Evolutionary conservation across 139 green algal genomes (phyloP).

Genomic region (Picochlorum sp.): DNA sequence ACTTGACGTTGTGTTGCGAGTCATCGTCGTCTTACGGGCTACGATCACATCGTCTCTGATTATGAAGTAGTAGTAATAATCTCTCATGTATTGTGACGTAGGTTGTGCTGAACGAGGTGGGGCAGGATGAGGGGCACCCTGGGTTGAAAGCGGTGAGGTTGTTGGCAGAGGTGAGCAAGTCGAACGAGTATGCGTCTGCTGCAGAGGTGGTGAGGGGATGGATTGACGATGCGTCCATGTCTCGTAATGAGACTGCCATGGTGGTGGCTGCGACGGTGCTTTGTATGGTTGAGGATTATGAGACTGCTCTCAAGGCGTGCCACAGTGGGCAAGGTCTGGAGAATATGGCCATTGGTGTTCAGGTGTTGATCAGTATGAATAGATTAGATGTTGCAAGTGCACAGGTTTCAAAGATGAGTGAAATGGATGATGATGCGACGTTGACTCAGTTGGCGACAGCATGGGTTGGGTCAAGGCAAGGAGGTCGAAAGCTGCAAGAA

Average conservation of each 20-base stretch:
- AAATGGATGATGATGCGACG: constrained; percentile 87
- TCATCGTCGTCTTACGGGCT: too few relatives aligned
- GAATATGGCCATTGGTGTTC: constrained; percentile 72
- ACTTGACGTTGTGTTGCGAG: too few relatives aligned
- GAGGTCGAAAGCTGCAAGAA: constrained; percentile 90
- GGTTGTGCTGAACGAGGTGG: constrained; percentile 88
- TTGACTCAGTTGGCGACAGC: constrained; percentile 91
- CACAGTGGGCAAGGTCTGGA: constrained; percentile 63
- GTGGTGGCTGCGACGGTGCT: constrained; percentile 75
- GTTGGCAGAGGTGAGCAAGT: constrained; percentile 77
- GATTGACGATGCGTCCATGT: constrained; percentile 63
- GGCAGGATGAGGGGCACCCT: constrained; percentile 44
- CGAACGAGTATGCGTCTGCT: constrained; percentile 50
- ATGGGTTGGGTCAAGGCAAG: constrained; percentile 80
- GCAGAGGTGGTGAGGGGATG: constrained; percentile 28
- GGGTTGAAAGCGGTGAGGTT: constrained; percentile 81
- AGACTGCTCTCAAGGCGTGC: constrained; percentile 85
- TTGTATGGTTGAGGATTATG: constrained; percentile 75
- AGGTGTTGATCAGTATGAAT: constrained; percentile 86
- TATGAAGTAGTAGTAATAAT: neutral
- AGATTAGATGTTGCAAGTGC: constrained; percentile 84
- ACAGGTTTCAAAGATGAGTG: constrained; percentile 65
- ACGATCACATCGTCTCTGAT: too few relatives aligned
- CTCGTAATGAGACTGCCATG: constrained; percentile 68
- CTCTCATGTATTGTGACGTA: constrained; percentile 30